Evolutionary conservation across 768 basidiomycete genomes (phyloP).

Genomic region (Boletus insuetus): DNA sequence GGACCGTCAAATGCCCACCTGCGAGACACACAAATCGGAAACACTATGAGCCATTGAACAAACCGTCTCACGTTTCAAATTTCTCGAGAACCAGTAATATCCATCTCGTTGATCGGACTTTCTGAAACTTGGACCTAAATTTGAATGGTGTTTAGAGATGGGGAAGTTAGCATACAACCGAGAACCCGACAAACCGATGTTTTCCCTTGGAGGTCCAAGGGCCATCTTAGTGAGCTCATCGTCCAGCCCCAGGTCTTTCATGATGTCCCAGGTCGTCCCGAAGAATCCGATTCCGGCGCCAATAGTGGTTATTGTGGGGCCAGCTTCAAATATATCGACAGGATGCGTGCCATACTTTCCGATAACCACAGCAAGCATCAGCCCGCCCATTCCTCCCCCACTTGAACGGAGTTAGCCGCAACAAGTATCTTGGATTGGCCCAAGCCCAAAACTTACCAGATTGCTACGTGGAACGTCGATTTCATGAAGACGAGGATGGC

Average conservation of each 20-base stretch:
- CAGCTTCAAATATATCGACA: slow-evolving; percentile 44
- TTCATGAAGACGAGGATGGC: neutral
- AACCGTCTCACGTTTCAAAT: slow-evolving; percentile 21
- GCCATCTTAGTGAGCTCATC: slow-evolving; percentile 28
- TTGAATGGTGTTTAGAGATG: neutral
- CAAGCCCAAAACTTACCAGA: slow-evolving; percentile 9
- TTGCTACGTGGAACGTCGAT: slow-evolving; percentile 13
- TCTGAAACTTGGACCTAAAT: slow-evolving; percentile 24
- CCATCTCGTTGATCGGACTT: slow-evolving; percentile 37
- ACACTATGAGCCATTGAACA: neutral
- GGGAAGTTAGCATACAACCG: neutral
- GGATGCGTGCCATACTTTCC: slow-evolving; percentile 25
- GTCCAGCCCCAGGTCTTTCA: slow-evolving; percentile 39
- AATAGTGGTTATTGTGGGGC: slow-evolving; percentile 37
- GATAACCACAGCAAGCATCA: slow-evolving; percentile 33
- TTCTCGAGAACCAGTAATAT: slow-evolving; percentile 24
- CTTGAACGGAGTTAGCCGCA: slow-evolving; percentile 13
- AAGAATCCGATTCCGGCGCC: slow-evolving; percentile 49
- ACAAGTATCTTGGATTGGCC: neutral
- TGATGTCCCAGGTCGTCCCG: slow-evolving; percentile 43
- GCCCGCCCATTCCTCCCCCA: slow-evolving; percentile 40
- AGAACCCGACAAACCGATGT: slow-evolving; percentile 13
- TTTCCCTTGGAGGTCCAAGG: slow-evolving; percentile 14
- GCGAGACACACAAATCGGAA: neutral
- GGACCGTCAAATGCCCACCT: slow-evolving; percentile 33